Evolutionary conservation across 2,329 filamentous ascomycete species (phyloP), one percentile per base, ranked within the genome.

Genomic region (Thielaviopsis ethacetica): DNA sequence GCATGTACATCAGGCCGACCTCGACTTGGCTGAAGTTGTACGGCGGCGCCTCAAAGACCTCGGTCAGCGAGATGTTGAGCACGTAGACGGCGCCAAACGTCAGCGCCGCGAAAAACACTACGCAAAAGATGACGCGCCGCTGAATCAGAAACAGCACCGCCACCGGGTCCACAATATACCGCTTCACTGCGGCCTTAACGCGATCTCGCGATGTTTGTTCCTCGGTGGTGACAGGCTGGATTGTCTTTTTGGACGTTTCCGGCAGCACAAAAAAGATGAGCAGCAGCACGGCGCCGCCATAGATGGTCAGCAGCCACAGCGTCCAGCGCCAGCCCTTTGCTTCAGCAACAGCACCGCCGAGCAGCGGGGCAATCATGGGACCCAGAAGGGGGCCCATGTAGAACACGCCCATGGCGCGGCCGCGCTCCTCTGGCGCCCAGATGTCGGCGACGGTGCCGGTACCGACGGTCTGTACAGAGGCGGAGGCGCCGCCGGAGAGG

Each of bases 401-500:
- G 70, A 91, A 93, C 49, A 87, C 72, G 47, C 85, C 81, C 87
- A 93, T 93, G n/a, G 88, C 88, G 17, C 73, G 74, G 2, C 88
- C 88, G 55, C 88, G 75, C 68, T 91, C 84, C 54, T 73, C 76
- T 0, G 82, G 70, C 63, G 88, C 84, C 84, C 87, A 94, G 13
- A 91, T 76, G 67, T 93, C 88, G 52, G 88, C 83, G 60, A 93
- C 87, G 2, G 88, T 91, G 5, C 88, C 88, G 1, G 87, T 87
- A 4, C 88, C 88, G 7, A 93, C 87, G 7, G 88, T 85, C 68
- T 91, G 88, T 0, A 91, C 88, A 1, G 84, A 87, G 1, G 88
- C 87, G 0, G 87, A 82, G 2, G 87, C 86, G 21, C 87, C 88
- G 47, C 88, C 88, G 51, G 80, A 78, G 5, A 90, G 73, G 63